These are phyloP conservation scores for Ostreobium quekettii DNA, from an alignment of 139 green algal species.

Conservation along the genomic window DNA sequence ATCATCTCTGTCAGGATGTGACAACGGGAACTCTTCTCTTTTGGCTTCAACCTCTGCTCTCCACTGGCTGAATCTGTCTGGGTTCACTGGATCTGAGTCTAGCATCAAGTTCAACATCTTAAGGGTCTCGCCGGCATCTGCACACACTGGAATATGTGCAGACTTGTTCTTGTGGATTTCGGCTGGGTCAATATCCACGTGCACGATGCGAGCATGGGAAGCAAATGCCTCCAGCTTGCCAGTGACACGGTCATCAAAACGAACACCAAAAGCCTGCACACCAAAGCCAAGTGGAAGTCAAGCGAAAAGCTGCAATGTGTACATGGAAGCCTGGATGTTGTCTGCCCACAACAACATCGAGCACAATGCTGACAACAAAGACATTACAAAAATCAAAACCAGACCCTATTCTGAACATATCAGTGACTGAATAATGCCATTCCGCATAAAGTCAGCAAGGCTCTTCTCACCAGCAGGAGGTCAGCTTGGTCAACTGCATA, in stretches of 20 bases:
- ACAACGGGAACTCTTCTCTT: conserved; percentile 73
- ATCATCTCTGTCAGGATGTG: conserved; percentile 71
- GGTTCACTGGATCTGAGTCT: conserved; percentile 23
- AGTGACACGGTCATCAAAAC: conserved; percentile 99
- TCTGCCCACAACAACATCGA: neutral
- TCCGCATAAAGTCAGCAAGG: no score
- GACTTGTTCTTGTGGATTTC: conserved; percentile 99
- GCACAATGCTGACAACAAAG: neutral
- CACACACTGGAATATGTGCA: conserved; percentile 70
- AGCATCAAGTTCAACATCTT: conserved; percentile 58
- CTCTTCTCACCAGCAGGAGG: conserved; percentile 7
- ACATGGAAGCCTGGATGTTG: neutral
- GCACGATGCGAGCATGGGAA: conserved; percentile 78
- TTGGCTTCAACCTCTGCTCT: conserved; percentile 51
- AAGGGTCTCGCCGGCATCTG: conserved; percentile 70
- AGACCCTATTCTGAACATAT: no score
- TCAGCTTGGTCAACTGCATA: conserved; percentile 81
- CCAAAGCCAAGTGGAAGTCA: neutral
- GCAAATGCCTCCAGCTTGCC: conserved; percentile 96
- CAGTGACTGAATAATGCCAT: no score
- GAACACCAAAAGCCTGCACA: conserved; percentile 77
- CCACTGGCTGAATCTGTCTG: conserved; percentile 43
- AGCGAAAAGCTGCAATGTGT: neutral
- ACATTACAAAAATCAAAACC: conserved; percentile 2
- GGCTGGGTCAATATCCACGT: conserved; percentile 97